Conservation (phyloP, 805 yeast species). For the Lipomyces orientalis region DNA sequence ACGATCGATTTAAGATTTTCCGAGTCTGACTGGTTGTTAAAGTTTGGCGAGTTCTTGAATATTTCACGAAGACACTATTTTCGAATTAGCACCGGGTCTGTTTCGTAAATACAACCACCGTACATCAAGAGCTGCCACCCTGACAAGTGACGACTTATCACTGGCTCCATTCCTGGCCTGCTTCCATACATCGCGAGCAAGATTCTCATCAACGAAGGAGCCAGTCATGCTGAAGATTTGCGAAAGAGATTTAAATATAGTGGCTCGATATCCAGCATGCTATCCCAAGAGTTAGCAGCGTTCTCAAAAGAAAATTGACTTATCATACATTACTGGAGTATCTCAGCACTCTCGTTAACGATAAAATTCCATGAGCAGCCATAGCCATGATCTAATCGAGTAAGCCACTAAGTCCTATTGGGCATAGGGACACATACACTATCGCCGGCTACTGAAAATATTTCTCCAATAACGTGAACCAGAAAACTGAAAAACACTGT, state of each 20-base stretch:
- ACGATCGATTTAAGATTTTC: conserved; percentile 27
- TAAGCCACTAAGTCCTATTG: conserved; percentile 3
- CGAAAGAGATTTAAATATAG: conserved; percentile 39
- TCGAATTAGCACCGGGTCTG: background rate
- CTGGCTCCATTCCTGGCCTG: conserved; percentile 39
- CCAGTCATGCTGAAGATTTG: conserved; percentile 39
- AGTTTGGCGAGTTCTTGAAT: conserved; percentile 24
- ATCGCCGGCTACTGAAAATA: conserved; percentile 42
- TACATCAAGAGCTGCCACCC: conserved; percentile 44
- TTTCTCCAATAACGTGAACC: conserved; percentile 40
- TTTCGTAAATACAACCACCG: conserved; percentile 21
- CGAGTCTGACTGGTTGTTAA: conserved; percentile 38
- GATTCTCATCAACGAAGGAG: conserved; percentile 44
- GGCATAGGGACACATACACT: conserved; percentile 33
- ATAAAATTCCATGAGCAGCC: conserved; percentile 44
- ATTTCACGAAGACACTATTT: conserved; percentile 26
- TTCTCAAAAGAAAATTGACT: background rate
- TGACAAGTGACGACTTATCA: conserved; percentile 43
- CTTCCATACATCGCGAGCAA: conserved; percentile 45
- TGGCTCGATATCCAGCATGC: conserved; percentile 42
- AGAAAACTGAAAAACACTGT: conserved; percentile 31
- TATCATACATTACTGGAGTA: conserved; percentile 36
- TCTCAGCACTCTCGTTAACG: conserved; percentile 41
- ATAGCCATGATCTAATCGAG: conserved; percentile 41
- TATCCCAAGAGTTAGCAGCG: background rate